Conservation (phyloP, 1,284 basidiomycete genomes). For the Marasmius oreades region DNA sequence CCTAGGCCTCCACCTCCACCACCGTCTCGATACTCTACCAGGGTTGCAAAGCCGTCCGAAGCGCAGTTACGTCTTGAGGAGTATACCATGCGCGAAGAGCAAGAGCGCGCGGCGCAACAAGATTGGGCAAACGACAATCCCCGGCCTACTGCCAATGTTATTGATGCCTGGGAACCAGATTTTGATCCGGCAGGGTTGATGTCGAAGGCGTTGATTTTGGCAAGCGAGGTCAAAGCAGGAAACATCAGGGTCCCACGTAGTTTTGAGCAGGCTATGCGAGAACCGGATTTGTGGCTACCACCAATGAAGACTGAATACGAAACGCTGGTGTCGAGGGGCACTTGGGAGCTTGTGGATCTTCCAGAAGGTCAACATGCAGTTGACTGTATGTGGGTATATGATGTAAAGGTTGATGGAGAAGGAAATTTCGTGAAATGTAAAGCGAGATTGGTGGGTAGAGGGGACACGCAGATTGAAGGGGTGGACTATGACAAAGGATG, state of each 20-base stretch:
- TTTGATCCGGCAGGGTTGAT: not conserved
- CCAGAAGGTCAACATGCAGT: conserved; percentile 5
- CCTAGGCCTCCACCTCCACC: no score
- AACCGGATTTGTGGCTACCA: conserved; percentile 2
- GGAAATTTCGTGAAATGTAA: not conserved
- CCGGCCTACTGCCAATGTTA: conserved; percentile 1
- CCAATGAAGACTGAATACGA: conserved; percentile 13
- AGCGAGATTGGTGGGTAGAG: not conserved
- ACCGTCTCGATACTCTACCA: not conserved
- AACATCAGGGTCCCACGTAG: not conserved
- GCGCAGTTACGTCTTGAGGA: not conserved
- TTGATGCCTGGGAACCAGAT: not conserved
- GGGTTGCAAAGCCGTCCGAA: not conserved
- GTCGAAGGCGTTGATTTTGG: not conserved
- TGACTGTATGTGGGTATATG: not conserved
- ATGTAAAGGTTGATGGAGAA: not conserved
- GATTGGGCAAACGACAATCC: conserved; percentile 1
- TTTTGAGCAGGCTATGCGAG: conserved; percentile 6
- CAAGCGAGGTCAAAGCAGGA: conserved; percentile 7
- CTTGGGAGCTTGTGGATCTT: conserved; percentile 10
- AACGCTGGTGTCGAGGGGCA: not conserved
- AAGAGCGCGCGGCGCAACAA: not conserved
- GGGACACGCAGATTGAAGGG: not conserved
- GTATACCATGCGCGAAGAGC: not conserved
- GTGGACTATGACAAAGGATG: not conserved